Base-by-base conservation (phyloP, 345 rosid species). In the Eutrema japonicum region DNA sequence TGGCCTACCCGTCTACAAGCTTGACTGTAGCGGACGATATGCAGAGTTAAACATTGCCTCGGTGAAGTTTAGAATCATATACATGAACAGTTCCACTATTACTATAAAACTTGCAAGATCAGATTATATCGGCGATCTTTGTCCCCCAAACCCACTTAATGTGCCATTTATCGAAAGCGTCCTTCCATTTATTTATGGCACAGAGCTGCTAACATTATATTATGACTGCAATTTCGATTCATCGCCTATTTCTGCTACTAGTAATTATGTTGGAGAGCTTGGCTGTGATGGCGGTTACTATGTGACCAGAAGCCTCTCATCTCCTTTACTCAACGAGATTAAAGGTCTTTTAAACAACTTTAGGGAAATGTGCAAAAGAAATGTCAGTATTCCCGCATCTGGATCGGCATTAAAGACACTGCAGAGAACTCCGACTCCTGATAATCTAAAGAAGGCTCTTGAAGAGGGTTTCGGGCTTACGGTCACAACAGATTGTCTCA, bases 1-100 rank as follows among this genome's bases (percentile, higher is more conserved):
- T 1, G 87, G 87, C 11, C 68, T 27, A 33, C 87, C 76, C 0
- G 64, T 62, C 18, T 84, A 82, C 46, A 7, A 42, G 68, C 70
- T 84, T 2, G 32, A 56, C 1, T 82, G 85, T 14, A 49, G 0
- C 0, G 5, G 3, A 8, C 1, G 2, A 0, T 4, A 2, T 6
- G 53, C 77, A 2, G 77, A 64, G 56, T 6, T 82, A 47, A 78
- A 2, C 22, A 54, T 87, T 10, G n/a, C 3, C 7, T 18, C 51
- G 0, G 70, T 56, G 2, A 73, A 43, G 12, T 83, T 70, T 49
- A 76, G 36, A 40, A 76, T 89, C 57, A 64, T 76, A 0, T 4
- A 1, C 0, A 30, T 73, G 7, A 29, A 32, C 7, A 51, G 4
- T 40, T 0, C 0, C 3, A 18, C 74, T 4, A 3, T 14, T 58